These are phyloP conservation scores for Metschnikowia kunwiensis DNA, from an alignment of 805 yeast genomes.

Conservation along the genomic window DNA sequence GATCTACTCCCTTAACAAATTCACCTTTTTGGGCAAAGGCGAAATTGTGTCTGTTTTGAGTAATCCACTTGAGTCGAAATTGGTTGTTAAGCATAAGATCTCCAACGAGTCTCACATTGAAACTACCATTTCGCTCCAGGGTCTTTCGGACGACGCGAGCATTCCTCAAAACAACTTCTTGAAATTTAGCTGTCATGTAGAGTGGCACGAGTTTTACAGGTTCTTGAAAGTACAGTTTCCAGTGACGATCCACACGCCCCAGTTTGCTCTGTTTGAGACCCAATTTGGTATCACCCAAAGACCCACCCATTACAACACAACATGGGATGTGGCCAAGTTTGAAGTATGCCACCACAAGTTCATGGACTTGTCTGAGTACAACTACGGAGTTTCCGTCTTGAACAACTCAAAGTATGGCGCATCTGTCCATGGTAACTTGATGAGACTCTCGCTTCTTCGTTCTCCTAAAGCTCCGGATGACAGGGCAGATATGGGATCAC, in stretches of 20 bases:
- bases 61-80: slow-evolving; percentile 60
- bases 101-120: slow-evolving; percentile 56
- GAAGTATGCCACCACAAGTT: slow-evolving; percentile 94
- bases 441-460: slow-evolving; percentile 82
- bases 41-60: slow-evolving; percentile 41
- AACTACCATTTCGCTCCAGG: slow-evolving; percentile 69
- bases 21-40: slow-evolving; percentile 42
- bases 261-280: slow-evolving; percentile 79
- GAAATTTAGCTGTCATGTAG: slow-evolving; percentile 47
- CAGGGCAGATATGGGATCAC: slow-evolving; percentile 90
- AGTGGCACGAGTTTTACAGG: slow-evolving; percentile 85
- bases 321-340: slow-evolving; percentile 96
- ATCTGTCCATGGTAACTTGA: slow-evolving; percentile 86
- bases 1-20: slow-evolving; percentile 75
- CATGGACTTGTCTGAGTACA: slow-evolving; percentile 84
- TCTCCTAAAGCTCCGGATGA: slow-evolving; percentile 95
- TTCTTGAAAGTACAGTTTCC: slow-evolving; percentile 95
- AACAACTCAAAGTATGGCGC: slow-evolving; percentile 91
- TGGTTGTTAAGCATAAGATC: slow-evolving; percentile 60
- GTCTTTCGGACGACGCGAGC: slow-evolving; percentile 49
- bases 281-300: slow-evolving; percentile 89
- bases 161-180: slow-evolving; percentile 30
- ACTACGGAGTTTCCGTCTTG: slow-evolving; percentile 81
- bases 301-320: slow-evolving; percentile 91
- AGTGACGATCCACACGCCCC: slow-evolving; percentile 71